phyloP scores from a whole-genome alignment of 495 filamentous ascomycete genomes.

The Talaromyces ruber region DNA sequence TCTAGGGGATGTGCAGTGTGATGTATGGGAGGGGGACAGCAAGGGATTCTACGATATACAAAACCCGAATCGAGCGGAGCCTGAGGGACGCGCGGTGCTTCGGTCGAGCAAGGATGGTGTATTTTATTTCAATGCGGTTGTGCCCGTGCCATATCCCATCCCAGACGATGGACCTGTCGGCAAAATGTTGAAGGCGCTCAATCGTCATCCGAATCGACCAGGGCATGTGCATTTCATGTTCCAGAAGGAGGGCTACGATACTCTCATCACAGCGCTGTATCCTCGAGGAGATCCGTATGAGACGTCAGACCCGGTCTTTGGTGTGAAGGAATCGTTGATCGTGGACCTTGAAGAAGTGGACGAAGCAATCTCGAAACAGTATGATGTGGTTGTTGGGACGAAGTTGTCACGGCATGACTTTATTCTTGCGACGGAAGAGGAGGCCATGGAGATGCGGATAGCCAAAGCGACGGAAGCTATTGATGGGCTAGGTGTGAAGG shows the following conservation, averaged over 20 bases:
- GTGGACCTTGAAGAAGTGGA: constrained; percentile 54
- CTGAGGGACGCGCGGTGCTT: constrained; percentile 67
- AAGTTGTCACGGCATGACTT: constrained; percentile 50
- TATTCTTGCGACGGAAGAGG: constrained; percentile 53
- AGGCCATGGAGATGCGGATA: constrained; percentile 52
- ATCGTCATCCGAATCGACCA: constrained; percentile 64
- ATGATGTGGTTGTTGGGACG: constrained; percentile 35
- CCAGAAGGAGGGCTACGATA: constrained; percentile 60
- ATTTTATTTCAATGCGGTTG: constrained; percentile 73
- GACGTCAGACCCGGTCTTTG: constrained; percentile 74
- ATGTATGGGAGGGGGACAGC: constrained; percentile 80
- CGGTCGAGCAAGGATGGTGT: constrained; percentile 51
- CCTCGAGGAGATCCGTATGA: constrained; percentile 68
- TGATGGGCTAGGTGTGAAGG: constrained; percentile 47
- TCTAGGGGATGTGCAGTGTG: constrained; percentile 56
- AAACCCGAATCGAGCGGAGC: constrained; percentile 48
- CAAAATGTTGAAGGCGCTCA: constrained; percentile 52
- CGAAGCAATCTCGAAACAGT: constrained; percentile 42
- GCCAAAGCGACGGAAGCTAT: constrained; percentile 59
- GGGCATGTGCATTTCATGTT: constrained; percentile 86
- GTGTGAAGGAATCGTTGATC: constrained; percentile 69
- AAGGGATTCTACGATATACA: constrained; percentile 77
- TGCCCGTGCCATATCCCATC: constrained; percentile 73
- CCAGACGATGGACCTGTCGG: constrained; percentile 76
- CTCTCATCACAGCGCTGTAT: constrained; percentile 71